phyloP scores from a whole-genome alignment of 495 filamentous ascomycete species.

The Neurospora terricola region DNA sequence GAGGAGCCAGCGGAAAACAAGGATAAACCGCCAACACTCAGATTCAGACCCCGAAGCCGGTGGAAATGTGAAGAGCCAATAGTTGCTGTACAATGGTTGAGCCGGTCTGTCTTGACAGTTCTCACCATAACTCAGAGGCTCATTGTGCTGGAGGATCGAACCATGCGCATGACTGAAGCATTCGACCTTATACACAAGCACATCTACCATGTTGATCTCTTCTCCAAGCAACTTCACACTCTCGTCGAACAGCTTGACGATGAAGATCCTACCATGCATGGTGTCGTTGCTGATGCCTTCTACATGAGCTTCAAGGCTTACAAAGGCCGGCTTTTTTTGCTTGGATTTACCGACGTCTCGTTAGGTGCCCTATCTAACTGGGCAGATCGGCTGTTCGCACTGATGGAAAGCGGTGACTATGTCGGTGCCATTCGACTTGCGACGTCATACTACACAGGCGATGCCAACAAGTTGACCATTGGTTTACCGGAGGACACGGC shows the following conservation, averaged over 20 bases:
- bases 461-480: constrained; percentile 82
- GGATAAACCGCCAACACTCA: constrained; percentile 63
- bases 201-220: constrained; percentile 83
- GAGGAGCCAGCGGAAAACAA: constrained; percentile 57
- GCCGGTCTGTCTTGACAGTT: constrained; percentile 82
- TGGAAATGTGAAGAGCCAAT: constrained; percentile 95
- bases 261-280: constrained; percentile 82
- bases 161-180: constrained; percentile 82
- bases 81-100: constrained; percentile 93
- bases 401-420: constrained; percentile 93
- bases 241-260: constrained; percentile 85
- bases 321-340: constrained; percentile 84
- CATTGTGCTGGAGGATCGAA: constrained; percentile 82
- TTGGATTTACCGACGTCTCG: constrained; percentile 82
- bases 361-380: constrained; percentile 91
- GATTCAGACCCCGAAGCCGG: constrained; percentile 72
- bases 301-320: constrained; percentile 95
- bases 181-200: constrained; percentile 87
- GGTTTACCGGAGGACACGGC: constrained; percentile 80
- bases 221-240: constrained; percentile 68
- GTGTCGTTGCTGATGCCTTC: constrained; percentile 93
- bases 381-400: constrained; percentile 91
- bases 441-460: constrained; percentile 82
- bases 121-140: constrained; percentile 89
- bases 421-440: constrained; percentile 84